These are phyloP conservation scores for Xylaria sp. DNA, from an alignment of 2,329 filamentous ascomycete species.

Conservation along the genomic window DNA sequence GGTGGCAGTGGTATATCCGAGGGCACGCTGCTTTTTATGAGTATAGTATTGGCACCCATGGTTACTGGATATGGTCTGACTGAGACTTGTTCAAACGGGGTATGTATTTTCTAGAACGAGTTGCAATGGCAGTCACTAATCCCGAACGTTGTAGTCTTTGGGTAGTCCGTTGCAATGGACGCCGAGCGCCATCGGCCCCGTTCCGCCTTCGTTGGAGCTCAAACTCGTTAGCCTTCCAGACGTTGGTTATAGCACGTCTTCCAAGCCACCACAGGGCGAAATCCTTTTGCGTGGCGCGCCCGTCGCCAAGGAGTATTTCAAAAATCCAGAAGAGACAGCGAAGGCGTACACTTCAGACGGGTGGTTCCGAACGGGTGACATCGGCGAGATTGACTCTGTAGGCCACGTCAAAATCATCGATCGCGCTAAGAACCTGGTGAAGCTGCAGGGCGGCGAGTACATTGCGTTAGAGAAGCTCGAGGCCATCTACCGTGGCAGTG, in stretches of 20 bases:
- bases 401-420: constrained; percentile 91
- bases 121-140: constrained; percentile 13
- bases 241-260: constrained; percentile 81
- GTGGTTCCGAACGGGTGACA: constrained; percentile 98
- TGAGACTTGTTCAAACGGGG: constrained; percentile 85
- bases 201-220: constrained; percentile 81
- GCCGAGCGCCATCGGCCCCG: constrained; percentile 77
- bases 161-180: constrained; percentile 89
- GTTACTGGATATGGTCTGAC: constrained; percentile 93
- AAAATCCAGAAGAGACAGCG: constrained; percentile 86
- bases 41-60: constrained; percentile 93
- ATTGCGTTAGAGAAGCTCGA: constrained; percentile 97
- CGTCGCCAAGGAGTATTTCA: constrained; percentile 81
- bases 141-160: constrained; percentile 58
- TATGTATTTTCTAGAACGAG: constrained; percentile 11
- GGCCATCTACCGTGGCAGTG: constrained; percentile 83
- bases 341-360: constrained; percentile 82
- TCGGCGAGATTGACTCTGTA: constrained; percentile 84
- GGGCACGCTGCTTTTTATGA: constrained; percentile 90
- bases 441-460: constrained; percentile 95
- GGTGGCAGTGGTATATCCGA: constrained; percentile 90
- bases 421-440: constrained; percentile 97
- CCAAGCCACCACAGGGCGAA: constrained; percentile 86
- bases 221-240: constrained; percentile 93
- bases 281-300: constrained; percentile 85